phyloP scores from a whole-genome alignment of 73 alveolate species.

The Paraurostyla sp. region DNA sequence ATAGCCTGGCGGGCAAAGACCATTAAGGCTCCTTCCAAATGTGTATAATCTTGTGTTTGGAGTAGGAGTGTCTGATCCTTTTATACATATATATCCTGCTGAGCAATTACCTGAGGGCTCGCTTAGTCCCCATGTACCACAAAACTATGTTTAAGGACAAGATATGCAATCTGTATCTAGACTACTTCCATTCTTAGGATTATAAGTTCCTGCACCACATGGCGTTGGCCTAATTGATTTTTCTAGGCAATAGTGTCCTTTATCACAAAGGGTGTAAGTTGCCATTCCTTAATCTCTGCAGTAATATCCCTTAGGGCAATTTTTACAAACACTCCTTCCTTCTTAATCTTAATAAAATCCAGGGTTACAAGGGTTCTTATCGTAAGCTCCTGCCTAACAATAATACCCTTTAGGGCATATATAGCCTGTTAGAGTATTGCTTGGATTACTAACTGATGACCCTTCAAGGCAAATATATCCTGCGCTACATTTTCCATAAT shows the following conservation, averaged over 20 bases:
- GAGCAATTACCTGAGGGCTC: slow-evolving; percentile 75
- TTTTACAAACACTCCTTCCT: slow-evolving; percentile 28
- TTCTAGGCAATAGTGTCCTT: slow-evolving; percentile 74
- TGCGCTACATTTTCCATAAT: slow-evolving; percentile 47
- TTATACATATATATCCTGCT: slow-evolving; percentile 79
- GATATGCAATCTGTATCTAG: slow-evolving; percentile 14
- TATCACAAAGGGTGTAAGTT: slow-evolving; percentile 8
- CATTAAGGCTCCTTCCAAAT: background rate
- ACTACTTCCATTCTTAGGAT: slow-evolving; percentile 37
- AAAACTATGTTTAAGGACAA: slow-evolving; percentile 77
- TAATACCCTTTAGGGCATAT: slow-evolving; percentile 79
- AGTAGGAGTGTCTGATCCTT: slow-evolving; percentile 60
- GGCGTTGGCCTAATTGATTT: slow-evolving; percentile 63
- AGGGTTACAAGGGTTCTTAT: slow-evolving; percentile 64
- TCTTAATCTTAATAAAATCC: slow-evolving; percentile 62
- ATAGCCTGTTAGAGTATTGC: slow-evolving; percentile 40
- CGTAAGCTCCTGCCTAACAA: slow-evolving; percentile 70
- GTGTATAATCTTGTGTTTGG: slow-evolving; percentile 53
- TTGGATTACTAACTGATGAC: background rate
- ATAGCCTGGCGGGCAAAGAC: slow-evolving; percentile 61
- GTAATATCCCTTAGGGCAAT: slow-evolving; percentile 67
- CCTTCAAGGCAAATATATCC: slow-evolving; percentile 28
- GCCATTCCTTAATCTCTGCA: slow-evolving; percentile 14
- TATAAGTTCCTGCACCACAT: slow-evolving; percentile 83
- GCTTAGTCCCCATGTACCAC: slow-evolving; percentile 71